Conservation (phyloP, 495 filamentous ascomycete genomes). For the Neurospora sp. region DNA sequence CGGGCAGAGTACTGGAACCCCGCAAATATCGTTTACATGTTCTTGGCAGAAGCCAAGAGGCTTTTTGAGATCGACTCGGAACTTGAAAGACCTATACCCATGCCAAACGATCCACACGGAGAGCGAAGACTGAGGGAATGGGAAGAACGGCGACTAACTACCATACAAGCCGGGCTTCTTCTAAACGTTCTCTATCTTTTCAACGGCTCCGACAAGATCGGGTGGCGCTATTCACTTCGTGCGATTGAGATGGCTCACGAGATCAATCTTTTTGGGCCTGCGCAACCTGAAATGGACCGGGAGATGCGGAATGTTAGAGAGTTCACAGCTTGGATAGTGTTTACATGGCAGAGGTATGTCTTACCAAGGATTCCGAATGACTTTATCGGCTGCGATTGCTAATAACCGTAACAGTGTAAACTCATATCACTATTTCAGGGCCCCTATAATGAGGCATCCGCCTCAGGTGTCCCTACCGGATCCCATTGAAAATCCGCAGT, state of each 20-base stretch:
- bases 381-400: constrained; percentile 3
- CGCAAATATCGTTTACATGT: constrained; percentile 25
- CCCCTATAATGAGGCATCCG: constrained; percentile 15
- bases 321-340: constrained; percentile 30
- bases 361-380: not conserved
- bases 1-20: constrained; percentile 30
- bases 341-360: constrained; percentile 28
- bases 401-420: constrained; percentile 4
- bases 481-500: constrained; percentile 17
- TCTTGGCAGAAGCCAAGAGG: constrained; percentile 30
- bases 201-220: constrained; percentile 27
- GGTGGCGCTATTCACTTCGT: constrained; percentile 21
- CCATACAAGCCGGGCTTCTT: constrained; percentile 25
- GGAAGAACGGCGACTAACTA: constrained; percentile 18
- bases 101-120: constrained; percentile 11
- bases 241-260: constrained; percentile 26
- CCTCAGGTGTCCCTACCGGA: constrained; percentile 23
- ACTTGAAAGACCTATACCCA: constrained; percentile 2
- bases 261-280: constrained; percentile 16
- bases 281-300: not conserved
- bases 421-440: constrained; percentile 20
- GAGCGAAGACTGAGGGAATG: constrained; percentile 11
- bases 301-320: constrained; percentile 16
- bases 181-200: constrained; percentile 19
- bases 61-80: constrained; percentile 26